Evolutionary conservation across 306 rosid genomes (phyloP).

Genomic region (Quercus robur): DNA sequence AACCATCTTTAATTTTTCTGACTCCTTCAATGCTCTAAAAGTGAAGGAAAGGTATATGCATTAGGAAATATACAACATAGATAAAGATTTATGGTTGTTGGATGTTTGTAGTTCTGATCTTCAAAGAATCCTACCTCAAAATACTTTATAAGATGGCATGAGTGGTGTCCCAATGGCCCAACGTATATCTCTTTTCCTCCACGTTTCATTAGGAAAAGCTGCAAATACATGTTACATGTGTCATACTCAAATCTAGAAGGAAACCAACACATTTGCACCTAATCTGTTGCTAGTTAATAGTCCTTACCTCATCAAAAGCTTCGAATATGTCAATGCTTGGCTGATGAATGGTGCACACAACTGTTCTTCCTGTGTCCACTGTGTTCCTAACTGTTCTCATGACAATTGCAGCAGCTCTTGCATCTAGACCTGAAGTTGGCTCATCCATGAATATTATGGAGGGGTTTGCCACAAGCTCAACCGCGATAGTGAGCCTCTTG

Average conservation of each 20-base stretch:
- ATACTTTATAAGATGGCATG: conserved; percentile 33
- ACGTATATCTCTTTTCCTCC: conserved; percentile 52
- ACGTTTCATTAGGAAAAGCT: conserved; percentile 44
- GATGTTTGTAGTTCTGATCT: background rate
- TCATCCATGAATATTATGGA: conserved; percentile 60
- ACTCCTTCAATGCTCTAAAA: conserved; percentile 38
- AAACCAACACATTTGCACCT: background rate
- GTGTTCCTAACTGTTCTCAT: conserved; percentile 60
- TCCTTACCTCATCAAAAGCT: conserved; percentile 50
- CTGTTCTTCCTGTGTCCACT: conserved; percentile 53
- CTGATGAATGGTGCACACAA: conserved; percentile 58
- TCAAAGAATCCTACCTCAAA: conserved; percentile 33
- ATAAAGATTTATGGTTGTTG: background rate
- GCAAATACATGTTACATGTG: conserved; percentile 6
- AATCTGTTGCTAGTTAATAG: background rate
- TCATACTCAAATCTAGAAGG: background rate
- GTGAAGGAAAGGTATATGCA: background rate
- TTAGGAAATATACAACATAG: background rate
- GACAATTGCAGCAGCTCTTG: too few relatives aligned
- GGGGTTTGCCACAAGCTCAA: conserved; percentile 56
- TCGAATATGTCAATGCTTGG: conserved; percentile 65
- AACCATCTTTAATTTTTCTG: conserved; percentile 29
- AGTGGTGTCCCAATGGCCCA: conserved; percentile 48
- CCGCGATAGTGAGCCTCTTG: conserved; percentile 51
- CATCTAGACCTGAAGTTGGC: conserved; percentile 26